These are phyloP conservation scores for Emergomyces africanus DNA, from an alignment of 2,329 filamentous ascomycete genomes.

Conservation along the genomic window DNA sequence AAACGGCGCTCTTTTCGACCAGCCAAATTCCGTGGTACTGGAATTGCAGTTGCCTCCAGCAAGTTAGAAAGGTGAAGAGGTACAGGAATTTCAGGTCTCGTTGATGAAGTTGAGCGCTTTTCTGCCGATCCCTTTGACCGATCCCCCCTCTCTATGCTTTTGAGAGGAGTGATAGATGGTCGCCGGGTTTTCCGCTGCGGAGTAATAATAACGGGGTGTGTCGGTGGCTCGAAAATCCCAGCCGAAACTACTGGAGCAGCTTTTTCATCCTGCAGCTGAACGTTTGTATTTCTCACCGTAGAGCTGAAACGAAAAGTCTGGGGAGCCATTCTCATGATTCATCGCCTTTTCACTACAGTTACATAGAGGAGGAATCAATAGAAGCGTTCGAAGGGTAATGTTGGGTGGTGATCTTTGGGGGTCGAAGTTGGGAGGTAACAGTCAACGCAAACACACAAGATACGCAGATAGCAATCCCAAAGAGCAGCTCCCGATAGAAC, in stretches of 20 bases:
- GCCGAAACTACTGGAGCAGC: conserved; percentile 1
- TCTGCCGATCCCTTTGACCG: conserved; percentile 18
- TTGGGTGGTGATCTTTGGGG: background rate
- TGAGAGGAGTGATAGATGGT: conserved; percentile 8
- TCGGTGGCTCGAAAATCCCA: background rate
- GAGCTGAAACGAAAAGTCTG: conserved; percentile 27
- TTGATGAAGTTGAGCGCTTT: conserved; percentile 14
- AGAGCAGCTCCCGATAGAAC: background rate
- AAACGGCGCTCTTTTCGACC: conserved; percentile 27
- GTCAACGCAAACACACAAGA: background rate
- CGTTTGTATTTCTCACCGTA: conserved; percentile 13
- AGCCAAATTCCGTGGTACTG: conserved; percentile 33
- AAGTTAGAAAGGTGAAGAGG: conserved; percentile 46
- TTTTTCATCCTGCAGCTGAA: conserved; percentile 11
- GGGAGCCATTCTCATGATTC: conserved; percentile 28
- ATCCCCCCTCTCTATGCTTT: conserved; percentile 24
- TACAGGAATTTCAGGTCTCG: conserved; percentile 29
- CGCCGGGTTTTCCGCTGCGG: conserved; percentile 3
- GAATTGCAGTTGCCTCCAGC: conserved; percentile 47
- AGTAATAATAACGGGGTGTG: conserved; percentile 10
- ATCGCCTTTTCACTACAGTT: background rate
- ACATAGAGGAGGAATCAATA: background rate
- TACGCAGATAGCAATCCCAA: background rate
- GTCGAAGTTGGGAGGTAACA: background rate
- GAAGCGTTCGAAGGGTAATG: no score